Percentiles rank a stretch among this genome's conserved stretches.
phyloP scores from a whole-genome alignment of 306 rosid species.

The Prunus padus region DNA sequence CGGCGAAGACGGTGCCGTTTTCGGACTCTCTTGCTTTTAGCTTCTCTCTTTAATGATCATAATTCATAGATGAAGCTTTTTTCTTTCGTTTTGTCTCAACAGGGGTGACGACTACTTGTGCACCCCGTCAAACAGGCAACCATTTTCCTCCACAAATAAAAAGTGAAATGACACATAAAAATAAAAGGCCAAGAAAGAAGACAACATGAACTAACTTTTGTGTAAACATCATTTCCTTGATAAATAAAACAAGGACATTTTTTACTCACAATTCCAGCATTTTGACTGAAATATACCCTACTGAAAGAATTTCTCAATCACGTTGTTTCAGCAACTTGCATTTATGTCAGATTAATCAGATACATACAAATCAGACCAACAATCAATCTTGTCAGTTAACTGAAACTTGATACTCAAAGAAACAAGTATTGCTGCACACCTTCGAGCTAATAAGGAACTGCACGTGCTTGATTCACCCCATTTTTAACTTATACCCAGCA shows the following conservation, averaged over 20 bases:
- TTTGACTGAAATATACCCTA: neutral
- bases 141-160: constrained; percentile 1
- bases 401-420: neutral
- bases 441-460: constrained; percentile 6
- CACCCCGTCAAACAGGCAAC: neutral
- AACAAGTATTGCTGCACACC: constrained; percentile 5
- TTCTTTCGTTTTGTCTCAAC: neutral
- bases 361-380: constrained; percentile 7
- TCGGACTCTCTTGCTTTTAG: no score
- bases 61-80: neutral
- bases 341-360: neutral
- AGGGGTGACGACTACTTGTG: neutral
- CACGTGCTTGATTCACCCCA: neutral
- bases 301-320: constrained; percentile 9
- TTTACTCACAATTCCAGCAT: neutral
- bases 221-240: neutral
- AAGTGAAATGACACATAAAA: neutral
- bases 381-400: constrained; percentile 8
- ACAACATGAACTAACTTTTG: neutral
- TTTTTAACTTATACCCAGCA: neutral
- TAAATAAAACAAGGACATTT: neutral
- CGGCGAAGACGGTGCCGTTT: no score
- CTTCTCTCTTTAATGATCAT: neutral
- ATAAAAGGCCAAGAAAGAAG: neutral
- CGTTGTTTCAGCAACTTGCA: constrained; percentile 4